Evolutionary conservation across 1,284 basidiomycete species (phyloP).

Genomic region (Phellopilus nigrolimitatus): DNA sequence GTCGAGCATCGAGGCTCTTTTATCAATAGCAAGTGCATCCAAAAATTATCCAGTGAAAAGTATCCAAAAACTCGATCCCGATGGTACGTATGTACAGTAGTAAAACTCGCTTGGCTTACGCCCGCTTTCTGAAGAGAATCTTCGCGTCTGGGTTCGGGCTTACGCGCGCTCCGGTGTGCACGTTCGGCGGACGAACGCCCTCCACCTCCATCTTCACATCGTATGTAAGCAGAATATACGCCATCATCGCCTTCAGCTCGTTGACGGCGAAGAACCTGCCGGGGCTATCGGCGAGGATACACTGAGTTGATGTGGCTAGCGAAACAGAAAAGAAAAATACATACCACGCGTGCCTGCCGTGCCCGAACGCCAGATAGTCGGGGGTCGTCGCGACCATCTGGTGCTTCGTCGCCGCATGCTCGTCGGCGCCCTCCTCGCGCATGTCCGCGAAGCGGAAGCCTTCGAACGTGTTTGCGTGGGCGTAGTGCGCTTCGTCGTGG

Average conservation of each 20-base stretch:
- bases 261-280: constrained; percentile 45
- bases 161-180: constrained; percentile 7
- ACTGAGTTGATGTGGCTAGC: background rate
- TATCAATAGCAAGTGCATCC: too few species aligned
- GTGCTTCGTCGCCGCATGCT: constrained; percentile 20
- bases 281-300: constrained; percentile 28
- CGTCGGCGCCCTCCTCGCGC: constrained; percentile 25
- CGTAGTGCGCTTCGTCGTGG: constrained; percentile 27
- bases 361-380: constrained; percentile 30
- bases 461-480: constrained; percentile 28
- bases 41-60: background rate
- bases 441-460: constrained; percentile 36
- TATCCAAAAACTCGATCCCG: background rate
- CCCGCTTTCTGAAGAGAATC: constrained; percentile 21
- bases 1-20: too few species aligned
- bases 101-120: background rate
- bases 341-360: constrained; percentile 30
- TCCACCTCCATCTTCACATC: constrained; percentile 39
- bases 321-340: constrained; percentile 3
- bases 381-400: constrained; percentile 26
- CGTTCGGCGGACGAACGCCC: constrained; percentile 26
- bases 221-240: constrained; percentile 40
- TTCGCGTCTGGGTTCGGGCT: constrained; percentile 21
- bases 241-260: constrained; percentile 43
- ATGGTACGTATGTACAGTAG: too few species aligned